Base-by-base conservation (phyloP, 2,329 filamentous ascomycete genomes). In the Leptographium radiaticola region DNA sequence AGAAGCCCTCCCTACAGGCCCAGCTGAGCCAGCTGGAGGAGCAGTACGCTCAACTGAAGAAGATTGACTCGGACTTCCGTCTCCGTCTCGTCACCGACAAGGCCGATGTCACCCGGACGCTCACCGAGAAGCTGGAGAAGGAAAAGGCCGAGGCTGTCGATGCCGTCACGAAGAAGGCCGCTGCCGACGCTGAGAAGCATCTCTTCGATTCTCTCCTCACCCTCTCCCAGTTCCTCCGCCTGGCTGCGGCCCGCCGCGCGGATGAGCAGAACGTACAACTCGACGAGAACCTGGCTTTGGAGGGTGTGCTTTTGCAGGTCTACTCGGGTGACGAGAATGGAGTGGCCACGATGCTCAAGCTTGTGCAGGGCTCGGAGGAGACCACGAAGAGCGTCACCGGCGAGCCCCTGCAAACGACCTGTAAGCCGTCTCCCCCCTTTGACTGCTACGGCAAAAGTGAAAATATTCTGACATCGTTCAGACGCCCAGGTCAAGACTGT, bases 241-340 rank as follows among this genome's bases (percentile, higher is more conserved):
- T 89, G 40, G 87, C 87, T 56, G 87, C 87, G 55, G 83, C 86
- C 61, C 81, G 87, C 60, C 79, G 86, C 61, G 76, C 80, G 20
- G 83, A 87, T 64, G 86, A 86, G 59, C 77, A 73, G 53, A 77
- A 86, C 61, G 75, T 79, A 49, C 70, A 73, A 43, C 67, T 76
- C 6, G 86, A 89, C 55, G 86, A 91, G 71, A 88, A 83, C 68
- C 81, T 83, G 68, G 88, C 87, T 39, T 82, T 93, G 56, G 87
- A 94, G 70, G 87, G 87, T 52, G 82, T 88, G 38, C 74, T 94
- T 55, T 74, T 89, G 48, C 77, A 84, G 56, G 84, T 93, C 36
- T 93, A 94, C 68, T 80, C 81, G 47, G 88, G 87, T 48, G 86
- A 91, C 62, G 79, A 86, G 59, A 76, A 73, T 60, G 87, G 86